Evolutionary conservation across 352 stramenopile genomes (phyloP).

Genomic region (Phytophthora pluvialis): DNA sequence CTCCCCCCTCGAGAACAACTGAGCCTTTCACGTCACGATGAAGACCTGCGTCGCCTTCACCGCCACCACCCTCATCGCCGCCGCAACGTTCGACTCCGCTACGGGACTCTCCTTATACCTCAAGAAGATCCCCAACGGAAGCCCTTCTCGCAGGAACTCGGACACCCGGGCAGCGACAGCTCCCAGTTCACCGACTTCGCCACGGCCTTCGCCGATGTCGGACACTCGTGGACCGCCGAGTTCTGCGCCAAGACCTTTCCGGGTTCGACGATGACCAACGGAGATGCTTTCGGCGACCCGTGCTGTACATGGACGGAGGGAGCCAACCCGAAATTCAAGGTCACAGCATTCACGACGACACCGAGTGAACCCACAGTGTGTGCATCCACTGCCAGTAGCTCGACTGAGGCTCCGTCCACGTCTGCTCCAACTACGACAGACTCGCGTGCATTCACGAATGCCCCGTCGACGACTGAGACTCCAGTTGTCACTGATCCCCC

Average conservation of each 20-base stretch:
- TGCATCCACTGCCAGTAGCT: conserved; percentile 5
- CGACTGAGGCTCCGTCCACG: conserved; percentile 1
- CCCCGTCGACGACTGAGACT: too few species aligned
- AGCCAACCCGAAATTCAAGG: conserved; percentile 43
- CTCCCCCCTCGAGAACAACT: too few species aligned
- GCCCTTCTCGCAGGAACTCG: conserved; percentile 46
- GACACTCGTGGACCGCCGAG: conserved; percentile 29
- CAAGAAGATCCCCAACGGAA: conserved; percentile 52
- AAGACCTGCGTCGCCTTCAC: conserved; percentile 30
- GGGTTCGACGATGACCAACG: conserved; percentile 41
- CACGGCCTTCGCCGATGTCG: conserved; percentile 34
- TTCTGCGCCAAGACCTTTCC: conserved; percentile 36
- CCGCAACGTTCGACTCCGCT: conserved; percentile 23
- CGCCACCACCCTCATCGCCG: conserved; percentile 29
- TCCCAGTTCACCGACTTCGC: conserved; percentile 46
- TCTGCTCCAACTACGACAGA: too few species aligned
- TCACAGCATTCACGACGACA: conserved; percentile 37
- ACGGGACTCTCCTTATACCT: conserved; percentile 34
- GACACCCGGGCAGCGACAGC: conserved; percentile 39
- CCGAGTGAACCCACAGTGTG: conserved; percentile 31
- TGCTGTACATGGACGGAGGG: conserved; percentile 57
- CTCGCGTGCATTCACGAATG: too few species aligned
- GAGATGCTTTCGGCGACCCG: conserved; percentile 57
- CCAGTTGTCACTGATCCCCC: too few species aligned
- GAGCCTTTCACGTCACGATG: too few species aligned